Base-by-base conservation (phyloP, 495 filamentous ascomycete genomes). In the Penicillium coffeae region DNA sequence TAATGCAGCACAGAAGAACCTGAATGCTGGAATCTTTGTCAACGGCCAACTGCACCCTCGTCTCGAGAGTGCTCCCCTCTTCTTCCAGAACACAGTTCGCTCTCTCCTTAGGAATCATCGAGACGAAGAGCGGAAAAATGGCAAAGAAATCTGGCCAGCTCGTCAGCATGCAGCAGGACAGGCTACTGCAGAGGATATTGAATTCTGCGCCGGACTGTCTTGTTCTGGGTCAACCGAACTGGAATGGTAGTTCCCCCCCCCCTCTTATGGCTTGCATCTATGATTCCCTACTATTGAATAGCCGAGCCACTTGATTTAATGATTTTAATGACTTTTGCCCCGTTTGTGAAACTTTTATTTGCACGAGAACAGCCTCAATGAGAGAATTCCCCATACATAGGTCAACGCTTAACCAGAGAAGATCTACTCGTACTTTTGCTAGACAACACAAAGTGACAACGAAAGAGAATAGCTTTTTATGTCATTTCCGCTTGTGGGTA, bases 111-210 rank as follows among this genome's bases (percentile, higher is more conserved):
- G 45, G 9, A 56, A 47, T 21, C 73, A 78, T 56, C 51, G 56
- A 18, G 46, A 66, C 30, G 48, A 55, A 3, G 76, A 80, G 47
- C 52, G 70, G 45, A 55, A 57, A 34, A 63, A 54, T 8, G 58
- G 58, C 9, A 19, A 51, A 34, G 70, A 77, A 53, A 69, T 76
- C 21, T 78, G 73, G 72, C 76, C 76, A 0, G 74, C 76, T 19
- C 58, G 68, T 27, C 71, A 71, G 43, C 52, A 54, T n/a, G 46
- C 46, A 36, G 54, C 45, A 1, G 66, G 66, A 1, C 37, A 47
- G 6, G 50, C 54, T 12, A 72, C 62, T 20, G 50, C 57, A 25
- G 56, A 68, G 19, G 71, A 74, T 45, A 39, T 68, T 19, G 53
- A 56, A 1, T 72, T 74, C 50, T 72, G 69, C 39, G 53, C 59